phyloP scores from a whole-genome alignment of 345 rosid genomes.

The Populus pruinosa region DNA sequence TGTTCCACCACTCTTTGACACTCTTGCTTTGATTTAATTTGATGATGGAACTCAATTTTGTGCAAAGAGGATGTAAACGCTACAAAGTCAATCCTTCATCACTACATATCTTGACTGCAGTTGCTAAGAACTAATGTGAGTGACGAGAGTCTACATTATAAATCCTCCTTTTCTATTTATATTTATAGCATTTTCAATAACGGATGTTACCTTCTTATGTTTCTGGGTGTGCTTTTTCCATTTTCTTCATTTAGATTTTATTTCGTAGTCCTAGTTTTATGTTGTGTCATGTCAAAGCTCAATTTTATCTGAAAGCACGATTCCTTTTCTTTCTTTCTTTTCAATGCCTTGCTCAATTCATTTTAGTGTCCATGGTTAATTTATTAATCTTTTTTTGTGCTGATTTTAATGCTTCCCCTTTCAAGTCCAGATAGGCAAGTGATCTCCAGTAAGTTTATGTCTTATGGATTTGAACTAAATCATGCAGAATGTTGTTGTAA shows the following conservation, averaged over 20 bases:
- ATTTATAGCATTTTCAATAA: neutral
- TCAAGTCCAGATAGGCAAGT: neutral
- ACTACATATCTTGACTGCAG: neutral
- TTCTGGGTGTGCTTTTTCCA: neutral
- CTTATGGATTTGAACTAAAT: slow-evolving; percentile 19
- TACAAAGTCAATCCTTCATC: neutral
- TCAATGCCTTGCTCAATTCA: neutral
- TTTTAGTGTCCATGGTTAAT: neutral
- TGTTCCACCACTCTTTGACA: neutral
- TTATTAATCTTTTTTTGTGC: neutral
- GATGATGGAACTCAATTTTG: neutral
- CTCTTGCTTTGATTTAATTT: neutral
- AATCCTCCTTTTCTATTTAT: neutral
- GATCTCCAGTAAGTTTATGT: neutral
- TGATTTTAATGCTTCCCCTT: neutral
- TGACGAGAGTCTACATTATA: neutral
- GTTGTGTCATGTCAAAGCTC: neutral
- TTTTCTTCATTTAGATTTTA: neutral
- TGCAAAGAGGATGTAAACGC: neutral
- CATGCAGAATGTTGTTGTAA: slow-evolving; percentile 63
- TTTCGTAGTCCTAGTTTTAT: neutral
- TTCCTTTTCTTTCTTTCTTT: neutral
- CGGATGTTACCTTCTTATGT: neutral
- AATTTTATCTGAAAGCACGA: neutral
- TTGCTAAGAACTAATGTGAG: neutral